Evolutionary conservation across 441 rosid genomes (phyloP).

Genomic region (Manihot esculenta): DNA sequence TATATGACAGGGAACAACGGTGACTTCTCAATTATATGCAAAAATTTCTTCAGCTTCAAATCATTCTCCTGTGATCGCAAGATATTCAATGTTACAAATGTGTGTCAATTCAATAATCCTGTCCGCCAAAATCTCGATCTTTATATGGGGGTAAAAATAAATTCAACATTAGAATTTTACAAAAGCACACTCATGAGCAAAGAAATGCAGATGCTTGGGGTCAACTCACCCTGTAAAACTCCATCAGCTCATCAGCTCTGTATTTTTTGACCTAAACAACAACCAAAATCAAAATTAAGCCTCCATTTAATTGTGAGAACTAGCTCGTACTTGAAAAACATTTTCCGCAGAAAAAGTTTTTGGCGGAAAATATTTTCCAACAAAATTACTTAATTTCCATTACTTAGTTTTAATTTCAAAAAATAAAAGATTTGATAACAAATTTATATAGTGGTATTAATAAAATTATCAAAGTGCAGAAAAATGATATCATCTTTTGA

Average conservation of each 20-base stretch:
- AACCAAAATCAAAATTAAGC: no score
- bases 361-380: no score
- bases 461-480: no score
- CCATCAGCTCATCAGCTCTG: conserved; percentile 87
- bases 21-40: conserved; percentile 86
- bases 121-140: background rate
- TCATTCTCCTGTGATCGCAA: conserved; percentile 58
- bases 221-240: conserved; percentile 69
- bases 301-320: no score
- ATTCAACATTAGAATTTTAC: background rate
- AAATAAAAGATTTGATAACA: no score
- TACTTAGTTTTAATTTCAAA: no score
- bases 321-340: no score
- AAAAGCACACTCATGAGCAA: background rate
- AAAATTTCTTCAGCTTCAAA: conserved; percentile 84
- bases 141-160: background rate
- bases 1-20: conserved; percentile 80
- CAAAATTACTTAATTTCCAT: no score
- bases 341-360: no score
- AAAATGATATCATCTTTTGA: no score
- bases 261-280: conserved; percentile 56
- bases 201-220: background rate
- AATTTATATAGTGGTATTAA: no score
- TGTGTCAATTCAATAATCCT: background rate
- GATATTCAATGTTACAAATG: conserved; percentile 19